A percentile compares a stretch with the other conserved stretches of the same genome.
Conservation (phyloP, 1,284 basidiomycete species). For the Rhodotorula sp. region DNA sequence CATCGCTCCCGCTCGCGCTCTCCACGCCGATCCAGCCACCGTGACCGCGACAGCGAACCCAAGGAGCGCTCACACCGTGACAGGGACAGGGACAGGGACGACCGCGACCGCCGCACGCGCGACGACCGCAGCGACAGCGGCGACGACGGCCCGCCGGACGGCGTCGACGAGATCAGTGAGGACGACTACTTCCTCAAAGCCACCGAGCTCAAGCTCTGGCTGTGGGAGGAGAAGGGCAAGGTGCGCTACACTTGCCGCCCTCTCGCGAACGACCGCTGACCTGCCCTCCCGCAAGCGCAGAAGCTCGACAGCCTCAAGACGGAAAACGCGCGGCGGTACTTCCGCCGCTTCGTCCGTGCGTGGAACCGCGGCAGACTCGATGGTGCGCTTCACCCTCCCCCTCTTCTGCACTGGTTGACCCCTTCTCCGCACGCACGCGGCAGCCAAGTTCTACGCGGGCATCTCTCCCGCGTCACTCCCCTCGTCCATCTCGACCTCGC, state of each 20-base stretch:
- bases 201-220: conserved; percentile 40
- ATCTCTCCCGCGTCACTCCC: conserved; percentile 35
- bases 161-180: conserved; percentile 15
- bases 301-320: conserved; percentile 33
- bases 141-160: conserved; percentile 6
- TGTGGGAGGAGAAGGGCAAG: conserved; percentile 39
- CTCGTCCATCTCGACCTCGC: conserved; percentile 29
- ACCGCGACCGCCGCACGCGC: background rate
- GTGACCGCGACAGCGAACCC: background rate
- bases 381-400: background rate
- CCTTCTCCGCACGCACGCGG: background rate
- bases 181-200: conserved; percentile 38
- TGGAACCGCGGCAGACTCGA: conserved; percentile 34
- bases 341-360: conserved; percentile 26
- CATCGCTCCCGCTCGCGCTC: conserved; percentile 15
- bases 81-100: background rate
- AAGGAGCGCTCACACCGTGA: background rate
- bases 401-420: background rate
- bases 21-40: background rate
- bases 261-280: background rate
- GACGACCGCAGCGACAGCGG: conserved; percentile 9
- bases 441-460: conserved; percentile 38
- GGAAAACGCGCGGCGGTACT: conserved; percentile 36
- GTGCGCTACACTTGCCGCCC: conserved; percentile 1
- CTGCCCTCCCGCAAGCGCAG: background rate